Percentiles rank a stretch among this genome's conserved stretches.
Evolutionary conservation across 1,284 basidiomycete species (phyloP).

Genomic region (Irpex sp.): DNA sequence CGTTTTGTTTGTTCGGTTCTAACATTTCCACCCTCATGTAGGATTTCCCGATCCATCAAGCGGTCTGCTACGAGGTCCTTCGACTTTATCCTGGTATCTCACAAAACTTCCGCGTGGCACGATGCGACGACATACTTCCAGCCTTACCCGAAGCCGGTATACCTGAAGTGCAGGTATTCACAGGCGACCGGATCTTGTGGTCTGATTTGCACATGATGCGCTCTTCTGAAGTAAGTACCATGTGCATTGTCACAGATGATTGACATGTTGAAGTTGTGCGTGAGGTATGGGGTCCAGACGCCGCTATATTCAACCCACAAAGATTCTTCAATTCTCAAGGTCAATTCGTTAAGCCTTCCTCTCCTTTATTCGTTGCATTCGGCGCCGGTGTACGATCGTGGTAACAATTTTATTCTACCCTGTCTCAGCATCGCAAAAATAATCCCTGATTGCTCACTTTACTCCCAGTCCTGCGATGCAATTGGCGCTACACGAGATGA

Average conservation of each 20-base stretch:
- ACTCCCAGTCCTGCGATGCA: slow-evolving; percentile 18
- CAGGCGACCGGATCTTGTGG: slow-evolving; percentile 25
- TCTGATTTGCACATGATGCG: slow-evolving; percentile 24
- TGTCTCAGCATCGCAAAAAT: neutral
- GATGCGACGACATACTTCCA: slow-evolving; percentile 22
- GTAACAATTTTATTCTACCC: slow-evolving; percentile 2
- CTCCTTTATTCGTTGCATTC: slow-evolving; percentile 20
- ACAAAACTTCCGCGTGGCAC: slow-evolving; percentile 23
- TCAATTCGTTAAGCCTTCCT: slow-evolving; percentile 17
- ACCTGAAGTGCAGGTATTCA: slow-evolving; percentile 15
- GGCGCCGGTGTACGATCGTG: slow-evolving; percentile 21
- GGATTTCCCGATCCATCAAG: slow-evolving; percentile 20
- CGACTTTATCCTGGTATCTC: slow-evolving; percentile 26
- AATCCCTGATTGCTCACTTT: neutral
- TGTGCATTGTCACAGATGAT: neutral
- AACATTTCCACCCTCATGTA: neutral
- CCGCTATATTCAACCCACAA: slow-evolving; percentile 19
- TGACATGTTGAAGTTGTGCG: neutral
- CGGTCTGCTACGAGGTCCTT: slow-evolving; percentile 24
- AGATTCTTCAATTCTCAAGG: slow-evolving; percentile 18
- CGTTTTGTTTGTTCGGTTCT: neutral
- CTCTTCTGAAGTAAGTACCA: slow-evolving; percentile 13
- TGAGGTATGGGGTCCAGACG: slow-evolving; percentile 19
- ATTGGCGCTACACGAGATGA: slow-evolving; percentile 21
- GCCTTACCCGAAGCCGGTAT: slow-evolving; percentile 16